These are phyloP conservation scores for Bertia moriformis DNA, from an alignment of 2,329 filamentous ascomycete genomes.

Conservation along the genomic window DNA sequence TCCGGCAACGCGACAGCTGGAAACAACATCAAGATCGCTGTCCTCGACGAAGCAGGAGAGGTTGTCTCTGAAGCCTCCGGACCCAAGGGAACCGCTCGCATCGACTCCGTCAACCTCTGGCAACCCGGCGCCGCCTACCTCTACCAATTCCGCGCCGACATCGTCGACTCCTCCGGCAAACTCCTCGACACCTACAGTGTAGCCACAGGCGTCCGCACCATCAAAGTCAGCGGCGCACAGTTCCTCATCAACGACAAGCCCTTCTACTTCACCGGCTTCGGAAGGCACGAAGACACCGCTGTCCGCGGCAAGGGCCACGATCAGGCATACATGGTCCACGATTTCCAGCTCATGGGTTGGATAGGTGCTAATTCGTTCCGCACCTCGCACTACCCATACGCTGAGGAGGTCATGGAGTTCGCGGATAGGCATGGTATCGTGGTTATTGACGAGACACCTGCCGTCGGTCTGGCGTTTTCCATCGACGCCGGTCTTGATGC, in stretches of 20 bases:
- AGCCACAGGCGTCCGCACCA: conserved; percentile 8
- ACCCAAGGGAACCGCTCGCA: conserved; percentile 4
- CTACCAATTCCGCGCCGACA: conserved; percentile 9
- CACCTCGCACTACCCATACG: conserved; percentile 14
- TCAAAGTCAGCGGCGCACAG: conserved; percentile 7
- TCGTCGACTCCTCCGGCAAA: conserved; percentile 4
- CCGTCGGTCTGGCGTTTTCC: conserved; percentile 10
- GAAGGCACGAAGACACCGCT: conserved; percentile 12
- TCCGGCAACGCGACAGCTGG: background rate
- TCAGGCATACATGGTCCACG: conserved; percentile 14
- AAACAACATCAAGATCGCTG: background rate
- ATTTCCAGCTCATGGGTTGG: conserved; percentile 14
- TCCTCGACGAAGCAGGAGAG: conserved; percentile 4
- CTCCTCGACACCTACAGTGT: conserved; percentile 9
- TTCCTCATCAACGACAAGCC: conserved; percentile 13
- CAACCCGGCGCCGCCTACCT: conserved; percentile 12
- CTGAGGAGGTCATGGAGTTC: conserved; percentile 12
- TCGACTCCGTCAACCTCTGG: conserved; percentile 9
- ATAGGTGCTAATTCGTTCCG: conserved; percentile 15
- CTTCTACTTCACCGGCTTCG: conserved; percentile 15
- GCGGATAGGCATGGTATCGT: conserved; percentile 13
- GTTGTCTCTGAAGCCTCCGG: conserved; percentile 4
- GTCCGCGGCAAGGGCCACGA: conserved; percentile 14
- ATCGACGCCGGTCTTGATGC: conserved; percentile 6
- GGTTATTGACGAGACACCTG: conserved; percentile 12